These are phyloP conservation scores for Exophiala bonariae DNA, from an alignment of 2,329 filamentous ascomycete species.

Conservation along the genomic window DNA sequence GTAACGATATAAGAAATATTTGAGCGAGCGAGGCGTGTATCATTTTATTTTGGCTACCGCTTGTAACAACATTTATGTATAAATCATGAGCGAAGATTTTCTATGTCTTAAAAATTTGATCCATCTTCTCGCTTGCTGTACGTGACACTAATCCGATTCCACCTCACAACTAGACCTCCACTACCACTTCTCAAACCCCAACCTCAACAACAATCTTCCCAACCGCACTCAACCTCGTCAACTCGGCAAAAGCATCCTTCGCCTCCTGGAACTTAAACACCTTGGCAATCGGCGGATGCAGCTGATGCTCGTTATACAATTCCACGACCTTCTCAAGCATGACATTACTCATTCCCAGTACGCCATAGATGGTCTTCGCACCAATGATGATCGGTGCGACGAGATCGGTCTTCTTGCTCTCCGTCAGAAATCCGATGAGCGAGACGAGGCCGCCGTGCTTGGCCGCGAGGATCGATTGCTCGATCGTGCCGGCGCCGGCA, in stretches of 20 bases:
- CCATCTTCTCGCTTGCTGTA: no score
- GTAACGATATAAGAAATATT: no score
- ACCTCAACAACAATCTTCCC: conserved; percentile 40
- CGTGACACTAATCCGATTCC: no score
- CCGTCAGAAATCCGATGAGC: conserved; percentile 24
- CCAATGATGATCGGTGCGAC: conserved; percentile 62
- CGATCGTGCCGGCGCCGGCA: conserved; percentile 43
- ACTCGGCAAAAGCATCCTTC: conserved; percentile 42
- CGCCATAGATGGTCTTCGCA: conserved; percentile 51
- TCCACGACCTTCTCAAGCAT: conserved; percentile 42
- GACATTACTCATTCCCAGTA: conserved; percentile 64
- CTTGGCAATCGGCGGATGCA: conserved; percentile 41
- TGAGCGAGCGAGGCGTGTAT: no score
- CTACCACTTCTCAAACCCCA: conserved; percentile 4
- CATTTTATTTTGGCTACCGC: no score
- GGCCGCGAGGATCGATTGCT: conserved; percentile 48
- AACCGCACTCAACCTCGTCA: conserved; percentile 46
- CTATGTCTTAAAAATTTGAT: no score
- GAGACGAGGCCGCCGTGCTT: conserved; percentile 47
- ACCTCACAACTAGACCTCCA: no score
- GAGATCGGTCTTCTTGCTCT: conserved; percentile 42
- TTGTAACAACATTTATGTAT: no score
- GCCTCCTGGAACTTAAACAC: conserved; percentile 41
- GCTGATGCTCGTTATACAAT: conserved; percentile 36
- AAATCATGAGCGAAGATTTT: no score